Percentiles rank a stretch among this genome's conserved stretches.
phyloP scores from a whole-genome alignment of 2,329 filamentous ascomycete genomes.

The Clarireedia monteithiana region DNA sequence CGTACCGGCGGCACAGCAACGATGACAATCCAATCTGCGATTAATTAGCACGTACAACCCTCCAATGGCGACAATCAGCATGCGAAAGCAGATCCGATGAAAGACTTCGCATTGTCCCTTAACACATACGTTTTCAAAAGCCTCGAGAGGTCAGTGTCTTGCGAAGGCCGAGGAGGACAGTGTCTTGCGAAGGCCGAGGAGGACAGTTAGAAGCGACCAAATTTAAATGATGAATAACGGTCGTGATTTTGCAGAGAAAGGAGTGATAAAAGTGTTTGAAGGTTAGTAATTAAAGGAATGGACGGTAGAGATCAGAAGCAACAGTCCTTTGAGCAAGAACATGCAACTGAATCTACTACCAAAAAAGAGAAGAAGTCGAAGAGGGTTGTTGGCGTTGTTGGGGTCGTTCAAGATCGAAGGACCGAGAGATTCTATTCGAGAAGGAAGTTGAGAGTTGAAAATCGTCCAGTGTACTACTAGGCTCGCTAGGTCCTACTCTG shows the following conservation, averaged over 20 bases:
- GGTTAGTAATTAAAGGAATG: slow-evolving; percentile 9
- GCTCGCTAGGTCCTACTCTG: background rate
- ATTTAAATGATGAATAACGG: slow-evolving; percentile 1
- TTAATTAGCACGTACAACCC: slow-evolving; percentile 3
- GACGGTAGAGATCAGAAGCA: slow-evolving; percentile 12
- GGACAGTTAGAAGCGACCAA: background rate
- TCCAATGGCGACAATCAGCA: background rate
- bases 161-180: background rate
- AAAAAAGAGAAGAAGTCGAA: background rate
- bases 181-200: background rate
- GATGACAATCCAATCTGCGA: slow-evolving; percentile 8
- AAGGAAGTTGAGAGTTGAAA: background rate
- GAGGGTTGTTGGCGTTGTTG: background rate
- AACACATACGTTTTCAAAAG: background rate
- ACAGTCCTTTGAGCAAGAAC: background rate
- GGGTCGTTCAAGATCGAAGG: background rate
- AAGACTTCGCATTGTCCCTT: too few species aligned
- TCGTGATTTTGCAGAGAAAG: background rate
- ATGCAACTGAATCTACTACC: slow-evolving; percentile 11
- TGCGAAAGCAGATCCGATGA: background rate
- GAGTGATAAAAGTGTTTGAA: slow-evolving; percentile 1
- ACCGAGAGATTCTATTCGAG: background rate
- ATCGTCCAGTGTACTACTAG: too few species aligned
- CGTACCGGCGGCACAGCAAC: slow-evolving; percentile 3
- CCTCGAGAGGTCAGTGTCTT: background rate